phyloP scores from a whole-genome alignment of 73 alveolate species.

The Paramecium pentaurelia region DNA sequence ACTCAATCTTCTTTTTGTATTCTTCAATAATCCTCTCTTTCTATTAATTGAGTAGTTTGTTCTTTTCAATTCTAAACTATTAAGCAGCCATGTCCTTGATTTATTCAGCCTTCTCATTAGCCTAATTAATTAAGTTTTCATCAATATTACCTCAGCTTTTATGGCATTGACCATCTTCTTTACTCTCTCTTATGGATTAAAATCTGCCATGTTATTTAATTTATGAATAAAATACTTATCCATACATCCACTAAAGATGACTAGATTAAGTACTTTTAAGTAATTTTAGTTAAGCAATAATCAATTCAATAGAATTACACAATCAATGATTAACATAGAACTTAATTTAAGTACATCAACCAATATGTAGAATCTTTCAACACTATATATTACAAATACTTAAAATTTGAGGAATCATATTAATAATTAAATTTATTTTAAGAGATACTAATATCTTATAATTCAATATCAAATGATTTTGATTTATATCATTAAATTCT shows the following conservation, averaged over 20 bases:
- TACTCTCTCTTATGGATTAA: constrained; percentile 62
- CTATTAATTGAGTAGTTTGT: constrained; percentile 46
- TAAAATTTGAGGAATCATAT: neutral
- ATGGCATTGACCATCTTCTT: constrained; percentile 62
- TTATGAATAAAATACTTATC: neutral
- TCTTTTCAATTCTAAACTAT: constrained; percentile 55
- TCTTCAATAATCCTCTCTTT: constrained; percentile 59
- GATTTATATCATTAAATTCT: neutral
- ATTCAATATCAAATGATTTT: neutral
- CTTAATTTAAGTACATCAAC: neutral
- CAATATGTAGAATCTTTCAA: neutral
- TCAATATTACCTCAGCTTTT: constrained; percentile 39
- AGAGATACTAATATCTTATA: neutral
- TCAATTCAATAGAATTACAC: neutral
- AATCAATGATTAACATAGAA: neutral
- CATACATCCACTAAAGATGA: neutral
- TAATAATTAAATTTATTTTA: neutral
- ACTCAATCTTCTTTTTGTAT: constrained; percentile 47
- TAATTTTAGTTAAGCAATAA: neutral
- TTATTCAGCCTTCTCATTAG: constrained; percentile 56
- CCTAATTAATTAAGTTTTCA: neutral
- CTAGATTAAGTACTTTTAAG: neutral
- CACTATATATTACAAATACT: neutral
- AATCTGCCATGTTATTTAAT: constrained; percentile 52
- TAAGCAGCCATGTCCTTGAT: constrained; percentile 60